Evolutionary conservation across 352 stramenopile species (phyloP), one percentile per base, ranked within the genome.

Genomic region (Phytophthora quininea): DNA sequence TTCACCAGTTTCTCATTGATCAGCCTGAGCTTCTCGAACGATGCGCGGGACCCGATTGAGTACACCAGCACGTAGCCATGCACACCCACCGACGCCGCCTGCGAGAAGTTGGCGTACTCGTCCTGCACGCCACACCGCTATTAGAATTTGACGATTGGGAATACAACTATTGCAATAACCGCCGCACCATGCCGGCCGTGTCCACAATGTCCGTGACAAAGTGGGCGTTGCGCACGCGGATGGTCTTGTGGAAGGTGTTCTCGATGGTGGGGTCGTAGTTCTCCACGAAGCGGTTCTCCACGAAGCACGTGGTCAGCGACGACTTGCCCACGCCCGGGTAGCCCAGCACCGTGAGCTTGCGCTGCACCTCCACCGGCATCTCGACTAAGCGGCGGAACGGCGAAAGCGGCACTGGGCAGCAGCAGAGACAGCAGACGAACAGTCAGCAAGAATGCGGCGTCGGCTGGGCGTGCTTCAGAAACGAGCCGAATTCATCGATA

Each of bases 131-230:
- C 67, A 50, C 0, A 35, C 74, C 19, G 52, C 19, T 24, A 24
- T 54, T 6, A 62, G 56, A 42, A 32, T 27, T 24, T n/a, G 33
- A 3, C 19, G 19, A 24, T 24, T 24, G 19, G 19, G 19, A 24
- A 24, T 0, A 24, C 19, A 24, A 24, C 19, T 24, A 24, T 24
- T 24, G 19, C 19, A 24, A 24, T 24, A 24, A 24, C 19, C 19
- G 19, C 19, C 74, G 29, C 71, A 96, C 88, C 88, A 99, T 98
- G 58, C 96, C 96, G 11, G 96, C 96, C n/a, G 95, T 98, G 73
- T 99, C 96, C 66, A 99, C 94, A 70, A 99, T 98, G 71, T 98
- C 96, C 29, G 95, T 98, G 35, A 96, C 89, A 62, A 99, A 99
- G 76, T 98, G 92, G 24, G 97, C 96, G 70, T 97, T 97, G n/a